Evolutionary conservation across 2,329 filamentous ascomycete genomes (phyloP).

Genomic region (Talaromyces piceae): DNA sequence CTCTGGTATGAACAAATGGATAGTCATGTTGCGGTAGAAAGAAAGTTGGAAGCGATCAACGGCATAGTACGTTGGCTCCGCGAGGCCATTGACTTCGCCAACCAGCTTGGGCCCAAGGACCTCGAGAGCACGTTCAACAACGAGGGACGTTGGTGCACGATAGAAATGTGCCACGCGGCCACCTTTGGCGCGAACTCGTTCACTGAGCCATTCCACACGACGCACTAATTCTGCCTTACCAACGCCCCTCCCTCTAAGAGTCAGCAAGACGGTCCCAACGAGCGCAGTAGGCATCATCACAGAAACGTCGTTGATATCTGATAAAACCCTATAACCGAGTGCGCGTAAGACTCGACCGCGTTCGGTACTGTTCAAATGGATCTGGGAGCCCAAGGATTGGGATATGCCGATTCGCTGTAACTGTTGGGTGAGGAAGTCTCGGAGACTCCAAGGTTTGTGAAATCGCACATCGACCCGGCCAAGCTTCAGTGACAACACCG

Average conservation of each 20-base stretch:
- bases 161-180: constrained; percentile 92
- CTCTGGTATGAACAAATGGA: constrained; percentile 93
- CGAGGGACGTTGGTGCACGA: constrained; percentile 65
- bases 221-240: constrained; percentile 78
- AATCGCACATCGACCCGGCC: constrained; percentile 93
- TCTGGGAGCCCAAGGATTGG: constrained; percentile 27
- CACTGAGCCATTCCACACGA: constrained; percentile 82
- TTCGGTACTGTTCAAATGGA: constrained; percentile 43
- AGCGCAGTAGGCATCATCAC: constrained; percentile 97
- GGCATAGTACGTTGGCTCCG: constrained; percentile 88
- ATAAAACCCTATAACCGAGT: constrained; percentile 83
- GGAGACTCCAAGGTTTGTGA: constrained; percentile 89
- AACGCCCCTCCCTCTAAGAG: constrained; percentile 82
- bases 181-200: constrained; percentile 73
- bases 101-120: constrained; percentile 87
- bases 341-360: constrained; percentile 72
- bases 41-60: constrained; percentile 95
- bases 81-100: constrained; percentile 67
- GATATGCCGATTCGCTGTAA: constrained; percentile 48
- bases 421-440: constrained; percentile 73
- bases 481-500: constrained; percentile 77
- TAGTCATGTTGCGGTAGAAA: constrained; percentile 99
- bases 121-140: constrained; percentile 83
- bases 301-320: constrained; percentile 90
- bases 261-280: constrained; percentile 88